Evolutionary conservation across 306 rosid genomes (phyloP), one percentile per base, ranked within the genome.

Genomic region (Glycine latifolia): DNA sequence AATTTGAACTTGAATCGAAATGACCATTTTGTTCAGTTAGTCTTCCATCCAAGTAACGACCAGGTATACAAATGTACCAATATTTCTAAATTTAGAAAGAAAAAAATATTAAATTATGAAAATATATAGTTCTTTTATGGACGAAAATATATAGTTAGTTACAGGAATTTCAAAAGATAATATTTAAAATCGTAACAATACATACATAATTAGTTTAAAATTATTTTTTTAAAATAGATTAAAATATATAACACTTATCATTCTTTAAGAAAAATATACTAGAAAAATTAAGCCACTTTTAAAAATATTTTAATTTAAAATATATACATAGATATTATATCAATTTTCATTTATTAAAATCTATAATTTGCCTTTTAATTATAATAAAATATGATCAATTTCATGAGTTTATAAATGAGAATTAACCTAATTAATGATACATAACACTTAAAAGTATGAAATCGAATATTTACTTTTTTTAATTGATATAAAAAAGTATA

Each of bases 1-100:
- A 78, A 60, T 67, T 81, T 63, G 37, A 53, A 60, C 35, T 75
- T 53, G 7, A 60, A 53, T 72, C 11, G 10, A 81, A 70, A 52
- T 54, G 67, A 62, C 62, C 70, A 15, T 70, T 75, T 49, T 39
- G 16, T 67, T 77, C 58, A 5, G 1, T 65, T 26, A 39, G 20
- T 3, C 76, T 48, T 52, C 59, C 62, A 48, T 47, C 11, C 10
- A 70, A 47, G 41, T 47, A 69, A 48, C 44, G 3, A 70, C 17
- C 59, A 47, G 46, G 10, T 10, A 46, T 46, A 10, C 55, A 47
- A 69, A 70, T 26, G 59, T 70, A 69, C 16, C 16, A 69, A 5
- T 46, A 3, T 20, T 47, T 48, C 17, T 46, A 33, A 12, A 9
- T 67, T 44, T 47, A 10, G 15, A 68, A 46, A 10, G n/a, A 68